Base-by-base conservation (phyloP, 2,329 filamentous ascomycete genomes). In the Alternaria triticimaculans region DNA sequence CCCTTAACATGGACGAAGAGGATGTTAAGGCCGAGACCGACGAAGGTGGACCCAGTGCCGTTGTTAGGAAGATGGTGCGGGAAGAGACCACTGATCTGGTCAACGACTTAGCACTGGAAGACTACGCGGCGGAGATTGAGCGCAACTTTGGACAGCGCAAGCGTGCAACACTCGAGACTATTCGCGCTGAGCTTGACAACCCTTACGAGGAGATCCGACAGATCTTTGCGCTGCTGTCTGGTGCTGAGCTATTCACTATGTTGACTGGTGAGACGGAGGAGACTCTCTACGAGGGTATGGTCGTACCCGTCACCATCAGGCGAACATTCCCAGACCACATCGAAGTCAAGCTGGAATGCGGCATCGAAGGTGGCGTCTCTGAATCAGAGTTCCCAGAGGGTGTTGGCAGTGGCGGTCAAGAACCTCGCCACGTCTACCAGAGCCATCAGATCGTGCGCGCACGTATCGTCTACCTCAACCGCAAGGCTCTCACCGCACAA, bases 91-190 rank as follows among this genome's bases (percentile, higher is more conserved):
- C 96, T 72, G 95, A 98, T 74, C 92, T 94, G 76, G 94, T 99
- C 76, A 97, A 98, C 75, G 96, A 99, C 76, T 86, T 99, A 48
- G 94, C 97, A 64, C 86, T 99, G 5, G 96, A 99, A 80, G 94
- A 98, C 80, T 99, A 99, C 75, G 96, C 96, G 1, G 93, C 97
- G 75, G 95, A 99, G 83, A 85, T 99, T 68, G 92, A 97, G 83
- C 90, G 88, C 70, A 96, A 97, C 73, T 94, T 97, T 78, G 94
- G 93, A 73, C 94, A 97, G 79, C 90, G 92, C 69, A 99, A 99
- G 84, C 92, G 96, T 62, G 95, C 95, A 2, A 99, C 96, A 1
- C 86, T 99, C 12, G 96, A 99, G 80, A 97, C 94, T 0, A 99
- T 99, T 76, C 92, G 96, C 66, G 94, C 93, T 15, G 96, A 99